These are phyloP conservation scores for Podila epicladia DNA, from an alignment of 192 early-diverging fungal genomes.

Conservation along the genomic window DNA sequence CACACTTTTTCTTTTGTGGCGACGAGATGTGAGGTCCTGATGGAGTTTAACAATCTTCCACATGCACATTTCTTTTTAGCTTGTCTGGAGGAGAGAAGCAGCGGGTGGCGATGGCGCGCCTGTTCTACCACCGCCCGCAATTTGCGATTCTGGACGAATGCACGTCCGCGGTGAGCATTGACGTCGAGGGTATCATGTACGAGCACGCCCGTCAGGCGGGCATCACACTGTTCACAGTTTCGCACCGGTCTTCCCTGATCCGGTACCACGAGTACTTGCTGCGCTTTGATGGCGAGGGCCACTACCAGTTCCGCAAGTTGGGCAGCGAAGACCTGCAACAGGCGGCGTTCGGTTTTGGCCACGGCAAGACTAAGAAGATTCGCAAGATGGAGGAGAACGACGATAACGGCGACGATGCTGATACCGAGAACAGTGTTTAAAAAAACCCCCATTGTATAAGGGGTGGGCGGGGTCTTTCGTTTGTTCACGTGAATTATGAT, in stretches of 20 bases:
- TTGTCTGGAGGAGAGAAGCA: constrained; percentile 85
- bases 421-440: constrained; percentile 47
- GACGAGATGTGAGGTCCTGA: too few species aligned
- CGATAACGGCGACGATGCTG: constrained; percentile 53
- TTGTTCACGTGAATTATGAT: too few species aligned
- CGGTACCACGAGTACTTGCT: constrained; percentile 68
- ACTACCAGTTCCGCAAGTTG: constrained; percentile 67
- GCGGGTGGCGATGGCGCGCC: constrained; percentile 82
- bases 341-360: constrained; percentile 60
- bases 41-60: background rate
- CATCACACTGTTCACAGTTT: constrained; percentile 74
- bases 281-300: constrained; percentile 70
- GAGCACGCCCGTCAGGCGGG: constrained; percentile 62
- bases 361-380: constrained; percentile 58
- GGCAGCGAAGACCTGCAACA: constrained; percentile 55
- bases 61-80: constrained; percentile 3
- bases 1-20: background rate
- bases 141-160: constrained; percentile 85
- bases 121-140: constrained; percentile 86
- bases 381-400: constrained; percentile 48
- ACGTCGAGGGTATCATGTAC: constrained; percentile 84
- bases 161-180: constrained; percentile 82
- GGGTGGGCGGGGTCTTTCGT: too few species aligned
- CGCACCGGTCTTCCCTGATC: constrained; percentile 60
- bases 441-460: background rate